A percentile compares a stretch with the other conserved stretches of the same genome.
phyloP scores from a whole-genome alignment of 257 asterid genomes.

The Nicotiana undulata region DNA sequence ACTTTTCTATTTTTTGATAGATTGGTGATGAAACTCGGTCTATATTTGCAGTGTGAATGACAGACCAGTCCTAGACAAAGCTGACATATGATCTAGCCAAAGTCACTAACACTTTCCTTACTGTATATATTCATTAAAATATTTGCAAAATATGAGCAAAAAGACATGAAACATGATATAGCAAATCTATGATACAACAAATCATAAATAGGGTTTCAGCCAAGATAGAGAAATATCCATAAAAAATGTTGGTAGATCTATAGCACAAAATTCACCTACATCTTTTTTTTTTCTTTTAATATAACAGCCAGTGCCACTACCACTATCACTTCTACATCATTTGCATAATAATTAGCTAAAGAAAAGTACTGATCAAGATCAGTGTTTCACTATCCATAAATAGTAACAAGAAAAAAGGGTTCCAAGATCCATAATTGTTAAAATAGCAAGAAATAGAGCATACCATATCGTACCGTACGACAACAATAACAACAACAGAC shows the following conservation, averaged over 20 bases:
- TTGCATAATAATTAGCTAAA: not conserved
- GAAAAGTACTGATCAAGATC: not conserved
- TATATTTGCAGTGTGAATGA: constrained; percentile 19
- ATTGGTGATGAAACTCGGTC: constrained; percentile 6
- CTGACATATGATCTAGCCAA: constrained; percentile 45
- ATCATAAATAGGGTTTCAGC: not conserved
- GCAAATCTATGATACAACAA: constrained; percentile 24
- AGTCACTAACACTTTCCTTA: constrained; percentile 22
- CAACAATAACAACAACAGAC: not conserved
- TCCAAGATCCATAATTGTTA: not conserved
- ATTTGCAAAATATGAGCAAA: constrained; percentile 31
- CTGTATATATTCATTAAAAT: constrained; percentile 5
- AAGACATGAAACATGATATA: constrained; percentile 25
- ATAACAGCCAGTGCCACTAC: not conserved
- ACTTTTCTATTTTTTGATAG: not conserved
- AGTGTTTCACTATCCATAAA: not conserved
- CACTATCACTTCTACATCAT: not conserved
- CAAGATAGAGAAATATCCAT: not conserved
- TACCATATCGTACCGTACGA: not conserved
- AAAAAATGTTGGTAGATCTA: not conserved
- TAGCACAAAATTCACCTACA: not conserved
- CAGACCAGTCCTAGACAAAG: constrained; percentile 43
- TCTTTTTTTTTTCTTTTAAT: not conserved
- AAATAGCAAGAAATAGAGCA: not conserved
- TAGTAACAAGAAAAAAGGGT: not conserved